Evolutionary conservation across 345 rosid genomes (phyloP), one percentile per base, ranked within the genome.

Genomic region (Turritis glabra): DNA sequence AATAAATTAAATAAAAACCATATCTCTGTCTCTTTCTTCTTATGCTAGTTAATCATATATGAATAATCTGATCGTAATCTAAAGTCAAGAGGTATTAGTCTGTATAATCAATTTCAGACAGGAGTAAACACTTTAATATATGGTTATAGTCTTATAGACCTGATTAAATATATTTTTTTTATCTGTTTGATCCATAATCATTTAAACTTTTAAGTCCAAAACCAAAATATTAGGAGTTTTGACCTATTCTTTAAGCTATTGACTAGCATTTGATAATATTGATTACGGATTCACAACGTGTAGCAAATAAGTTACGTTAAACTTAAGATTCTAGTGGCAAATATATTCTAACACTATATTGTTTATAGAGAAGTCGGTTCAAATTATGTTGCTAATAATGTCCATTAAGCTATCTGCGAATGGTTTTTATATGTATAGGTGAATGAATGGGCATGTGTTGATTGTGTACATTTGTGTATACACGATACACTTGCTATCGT

Each of bases 1-100:
- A 71, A 59, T 13, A 23, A 30, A 41, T 40, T 35, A 37, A 37
- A 44, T 43, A 14, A 14, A 69, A 32, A 38, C 43, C 52, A 69
- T 63, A 61, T 60, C 56, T 69, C 17, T 68, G 68, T 38, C 61
- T 48, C 72, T 74, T 67, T 67, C 68, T 26, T 58, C 43, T 75
- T 67, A 25, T 47, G 67, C 40, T 58, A 58, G 15, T 19, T 48
- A 37, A 37, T 54, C 64, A 43, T 44, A 38, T 47, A 18, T 57
- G 60, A 56, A 26, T 50, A 14, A 48, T 59, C 48, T 13, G 60
- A 14, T 66, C 12, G 19, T 58, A 27, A 21, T 74, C 52, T 66
- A 13, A 12, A 14, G 21, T 54, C 29, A 72, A 48, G 67, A 70
- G 2, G 15, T 37, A 18, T 62, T 13, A 25, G 25, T 47, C 23